Evolutionary conservation across 257 asterid species (phyloP).

Genomic region (Nicotiana tabacum): DNA sequence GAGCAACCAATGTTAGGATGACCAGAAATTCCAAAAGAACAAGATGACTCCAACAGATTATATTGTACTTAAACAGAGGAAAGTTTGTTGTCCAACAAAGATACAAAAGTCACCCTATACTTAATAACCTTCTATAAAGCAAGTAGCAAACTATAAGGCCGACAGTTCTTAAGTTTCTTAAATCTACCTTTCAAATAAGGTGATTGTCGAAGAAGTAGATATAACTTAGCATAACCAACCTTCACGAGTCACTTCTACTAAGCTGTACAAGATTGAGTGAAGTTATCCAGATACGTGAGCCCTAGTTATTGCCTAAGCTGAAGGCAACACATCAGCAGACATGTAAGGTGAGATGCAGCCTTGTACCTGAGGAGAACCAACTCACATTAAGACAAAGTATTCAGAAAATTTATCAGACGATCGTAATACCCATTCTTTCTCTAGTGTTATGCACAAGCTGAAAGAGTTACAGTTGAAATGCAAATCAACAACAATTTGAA

Average conservation of each 20-base stretch:
- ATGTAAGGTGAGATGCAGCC: conserved; percentile 85
- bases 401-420: neutral
- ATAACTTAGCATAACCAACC: conserved; percentile 7
- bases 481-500: neutral
- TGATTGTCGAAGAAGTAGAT: neutral
- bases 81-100: neutral
- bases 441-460: neutral
- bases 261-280: neutral
- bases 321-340: conserved; percentile 61
- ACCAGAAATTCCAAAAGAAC: conserved; percentile 4
- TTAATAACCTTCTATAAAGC: neutral
- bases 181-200: neutral
- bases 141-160: neutral
- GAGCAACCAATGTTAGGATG: neutral
- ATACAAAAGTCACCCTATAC: neutral
- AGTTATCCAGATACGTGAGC: neutral
- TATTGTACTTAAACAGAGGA: neutral
- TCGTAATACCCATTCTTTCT: neutral
- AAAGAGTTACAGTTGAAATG: neutral
- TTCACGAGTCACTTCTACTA: neutral
- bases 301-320: conserved; percentile 26
- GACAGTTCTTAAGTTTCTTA: neutral
- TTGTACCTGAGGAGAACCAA: conserved; percentile 56
- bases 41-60: neutral
- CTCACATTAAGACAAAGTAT: neutral